Evolutionary conservation across 768 basidiomycete species (phyloP).

Genomic region (Saitozyma podzolica): DNA sequence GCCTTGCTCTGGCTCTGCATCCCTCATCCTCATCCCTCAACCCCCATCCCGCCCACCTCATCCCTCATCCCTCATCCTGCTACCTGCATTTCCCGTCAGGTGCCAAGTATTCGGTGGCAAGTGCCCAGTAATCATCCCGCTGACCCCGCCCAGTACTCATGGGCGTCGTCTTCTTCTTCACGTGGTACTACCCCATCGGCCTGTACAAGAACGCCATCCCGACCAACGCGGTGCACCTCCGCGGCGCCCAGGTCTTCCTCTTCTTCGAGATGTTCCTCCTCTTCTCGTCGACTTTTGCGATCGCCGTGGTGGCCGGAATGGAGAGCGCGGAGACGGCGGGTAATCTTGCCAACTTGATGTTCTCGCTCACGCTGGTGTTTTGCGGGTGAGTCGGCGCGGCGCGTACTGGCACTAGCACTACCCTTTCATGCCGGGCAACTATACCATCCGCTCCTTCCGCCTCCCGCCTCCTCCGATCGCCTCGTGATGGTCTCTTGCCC

Average conservation of each 20-base stretch:
- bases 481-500: too few relatives aligned
- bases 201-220: slow-evolving; percentile 55
- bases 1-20: too few relatives aligned
- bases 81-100: not conserved
- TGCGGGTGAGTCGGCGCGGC: slow-evolving; percentile 47
- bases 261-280: slow-evolving; percentile 53
- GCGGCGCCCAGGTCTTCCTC: slow-evolving; percentile 56
- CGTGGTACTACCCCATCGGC: slow-evolving; percentile 54
- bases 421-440: too few relatives aligned
- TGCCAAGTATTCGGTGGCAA: too few relatives aligned
- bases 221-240: slow-evolving; percentile 50
- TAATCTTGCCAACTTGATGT: slow-evolving; percentile 55
- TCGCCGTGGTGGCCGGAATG: slow-evolving; percentile 53
- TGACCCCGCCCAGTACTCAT: slow-evolving; percentile 23
- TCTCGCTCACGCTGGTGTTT: slow-evolving; percentile 56
- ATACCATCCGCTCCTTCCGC: too few relatives aligned
- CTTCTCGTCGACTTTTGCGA: slow-evolving; percentile 53
- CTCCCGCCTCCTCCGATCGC: too few relatives aligned
- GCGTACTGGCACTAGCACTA: not conserved
- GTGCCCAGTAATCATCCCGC: not conserved
- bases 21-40: not conserved
- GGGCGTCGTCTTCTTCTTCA: slow-evolving; percentile 49
- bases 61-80: not conserved
- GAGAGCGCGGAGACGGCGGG: slow-evolving; percentile 55
- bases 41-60: not conserved